Percentiles rank a stretch among this genome's conserved stretches.
Evolutionary conservation across 2,329 filamentous ascomycete species (phyloP).

Genomic region (Aspergillus neoniger): DNA sequence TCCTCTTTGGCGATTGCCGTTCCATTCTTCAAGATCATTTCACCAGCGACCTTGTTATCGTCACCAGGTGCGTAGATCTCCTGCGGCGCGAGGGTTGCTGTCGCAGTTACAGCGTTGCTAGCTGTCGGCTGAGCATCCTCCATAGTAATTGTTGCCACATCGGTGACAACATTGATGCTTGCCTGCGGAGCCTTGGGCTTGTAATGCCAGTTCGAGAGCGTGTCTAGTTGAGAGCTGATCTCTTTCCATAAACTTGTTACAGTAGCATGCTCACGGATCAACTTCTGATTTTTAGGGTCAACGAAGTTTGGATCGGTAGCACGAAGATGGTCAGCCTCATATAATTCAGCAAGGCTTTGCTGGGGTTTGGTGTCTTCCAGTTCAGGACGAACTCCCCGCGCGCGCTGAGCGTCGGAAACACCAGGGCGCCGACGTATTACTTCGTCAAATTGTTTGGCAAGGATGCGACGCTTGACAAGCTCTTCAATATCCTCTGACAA

Average conservation of each 20-base stretch:
- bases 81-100: constrained; percentile 83
- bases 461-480: constrained; percentile 88
- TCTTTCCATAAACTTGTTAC: constrained; percentile 82
- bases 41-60: constrained; percentile 62
- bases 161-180: constrained; percentile 81
- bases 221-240: constrained; percentile 77
- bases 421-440: constrained; percentile 80
- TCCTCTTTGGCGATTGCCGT: constrained; percentile 79
- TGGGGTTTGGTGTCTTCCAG: constrained; percentile 85
- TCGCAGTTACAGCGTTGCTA: constrained; percentile 60
- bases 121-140: constrained; percentile 91
- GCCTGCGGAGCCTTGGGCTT: constrained; percentile 82
- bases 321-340: constrained; percentile 88
- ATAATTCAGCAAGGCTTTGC: constrained; percentile 85
- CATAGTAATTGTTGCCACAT: constrained; percentile 89
- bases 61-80: constrained; percentile 87
- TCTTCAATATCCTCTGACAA: constrained; percentile 89
- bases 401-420: constrained; percentile 62
- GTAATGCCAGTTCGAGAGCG: constrained; percentile 92
- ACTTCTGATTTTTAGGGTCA: constrained; percentile 78
- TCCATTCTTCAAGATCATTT: constrained; percentile 76
- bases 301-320: constrained; percentile 76
- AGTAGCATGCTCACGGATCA: constrained; percentile 78
- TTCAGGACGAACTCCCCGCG: constrained; percentile 72
- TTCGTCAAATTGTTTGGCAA: constrained; percentile 90